Conservation (phyloP, 2,329 filamentous ascomycete species). For the Chalaropsis ovoidea region DNA sequence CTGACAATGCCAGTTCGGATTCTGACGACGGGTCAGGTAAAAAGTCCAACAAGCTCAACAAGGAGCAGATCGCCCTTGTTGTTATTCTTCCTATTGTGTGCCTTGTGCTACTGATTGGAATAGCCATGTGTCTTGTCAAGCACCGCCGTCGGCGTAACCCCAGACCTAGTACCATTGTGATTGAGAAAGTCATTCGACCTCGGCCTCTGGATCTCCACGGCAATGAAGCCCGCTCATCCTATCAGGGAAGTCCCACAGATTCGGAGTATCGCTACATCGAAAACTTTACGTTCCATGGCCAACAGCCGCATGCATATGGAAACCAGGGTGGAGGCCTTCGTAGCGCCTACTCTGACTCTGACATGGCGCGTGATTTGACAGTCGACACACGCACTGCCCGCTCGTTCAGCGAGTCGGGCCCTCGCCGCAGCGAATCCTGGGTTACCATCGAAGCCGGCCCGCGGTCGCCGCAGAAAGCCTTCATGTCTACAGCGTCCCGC, state of each 20-base stretch:
- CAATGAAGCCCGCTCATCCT: conserved; percentile 19
- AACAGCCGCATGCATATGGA: conserved; percentile 6
- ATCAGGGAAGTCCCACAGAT: conserved; percentile 15
- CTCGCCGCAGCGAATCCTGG: conserved; percentile 22
- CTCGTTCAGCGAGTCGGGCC: conserved; percentile 15
- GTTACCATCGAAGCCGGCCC: conserved; percentile 21
- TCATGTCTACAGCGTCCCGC: neutral
- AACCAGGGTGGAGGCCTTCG: conserved; percentile 11
- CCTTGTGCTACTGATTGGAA: conserved; percentile 31
- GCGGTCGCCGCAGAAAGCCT: conserved; percentile 20
- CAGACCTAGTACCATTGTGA: conserved; percentile 19
- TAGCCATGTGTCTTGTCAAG: conserved; percentile 32
- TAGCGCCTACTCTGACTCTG: conserved; percentile 18
- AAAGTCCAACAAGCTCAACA: conserved; percentile 25
- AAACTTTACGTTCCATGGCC: conserved; percentile 21
- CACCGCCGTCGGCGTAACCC: conserved; percentile 31
- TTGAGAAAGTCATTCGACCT: conserved; percentile 20
- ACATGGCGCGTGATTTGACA: conserved; percentile 18
- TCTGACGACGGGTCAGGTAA: conserved; percentile 28
- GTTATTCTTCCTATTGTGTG: conserved; percentile 38
- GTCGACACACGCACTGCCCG: conserved; percentile 3
- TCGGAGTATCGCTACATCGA: conserved; percentile 21
- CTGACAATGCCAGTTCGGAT: conserved; percentile 29
- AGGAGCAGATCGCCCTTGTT: conserved; percentile 35
- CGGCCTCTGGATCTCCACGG: conserved; percentile 20